Evolutionary conservation across 305 asterid genomes (phyloP).

Genomic region (Ajuga reptans): DNA sequence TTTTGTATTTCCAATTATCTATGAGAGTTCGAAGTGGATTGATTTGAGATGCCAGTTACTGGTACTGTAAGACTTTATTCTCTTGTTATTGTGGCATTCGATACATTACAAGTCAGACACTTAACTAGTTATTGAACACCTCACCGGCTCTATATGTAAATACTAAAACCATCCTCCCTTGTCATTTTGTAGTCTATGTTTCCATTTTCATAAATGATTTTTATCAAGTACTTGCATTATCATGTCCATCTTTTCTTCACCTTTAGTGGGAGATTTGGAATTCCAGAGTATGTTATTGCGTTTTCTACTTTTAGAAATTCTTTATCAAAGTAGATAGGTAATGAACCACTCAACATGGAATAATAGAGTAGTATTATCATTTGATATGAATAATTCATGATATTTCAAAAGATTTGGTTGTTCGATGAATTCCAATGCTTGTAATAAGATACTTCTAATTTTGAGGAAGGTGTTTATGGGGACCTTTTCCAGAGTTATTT

Average conservation of each 20-base stretch:
- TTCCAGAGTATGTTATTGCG: not conserved
- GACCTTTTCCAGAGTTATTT: not conserved
- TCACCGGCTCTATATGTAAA: not conserved
- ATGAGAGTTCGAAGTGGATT: not conserved
- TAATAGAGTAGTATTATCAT: not conserved
- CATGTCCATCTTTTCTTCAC: not conserved
- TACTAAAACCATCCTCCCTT: not conserved
- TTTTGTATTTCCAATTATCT: not conserved
- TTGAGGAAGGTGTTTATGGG: not conserved
- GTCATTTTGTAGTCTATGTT: not conserved
- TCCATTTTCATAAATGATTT: not conserved
- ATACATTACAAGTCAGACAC: not conserved
- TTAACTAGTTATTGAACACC: not conserved
- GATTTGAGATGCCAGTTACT: constrained; percentile 5
- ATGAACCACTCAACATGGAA: not conserved
- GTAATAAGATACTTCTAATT: not conserved
- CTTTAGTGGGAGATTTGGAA: not conserved
- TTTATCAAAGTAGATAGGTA: not conserved
- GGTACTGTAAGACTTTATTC: constrained; percentile 1
- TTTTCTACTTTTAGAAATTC: not conserved
- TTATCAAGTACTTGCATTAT: not conserved
- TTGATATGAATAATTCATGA: not conserved
- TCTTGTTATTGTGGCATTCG: not conserved
- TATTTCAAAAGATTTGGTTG: not conserved
- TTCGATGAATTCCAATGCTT: not conserved